Conservation (phyloP, 1,284 basidiomycete genomes). For the Melampsora occidentalis region DNA sequence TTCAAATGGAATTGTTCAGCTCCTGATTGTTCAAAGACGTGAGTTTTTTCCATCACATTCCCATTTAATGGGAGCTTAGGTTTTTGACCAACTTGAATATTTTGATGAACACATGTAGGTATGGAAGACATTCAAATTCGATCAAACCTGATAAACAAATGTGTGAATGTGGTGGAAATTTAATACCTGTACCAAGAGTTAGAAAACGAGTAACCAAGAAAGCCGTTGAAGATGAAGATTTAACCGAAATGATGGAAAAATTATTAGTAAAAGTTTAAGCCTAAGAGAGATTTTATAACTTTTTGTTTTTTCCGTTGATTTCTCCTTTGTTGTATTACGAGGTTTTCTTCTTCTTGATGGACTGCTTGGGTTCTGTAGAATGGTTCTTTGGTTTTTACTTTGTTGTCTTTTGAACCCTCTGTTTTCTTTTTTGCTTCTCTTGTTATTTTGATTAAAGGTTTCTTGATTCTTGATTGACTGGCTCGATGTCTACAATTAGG, state of each 20-base stretch:
- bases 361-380: too few relatives aligned
- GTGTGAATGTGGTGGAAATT: conserved; percentile 54
- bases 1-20: conserved; percentile 70
- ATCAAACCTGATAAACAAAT: conserved; percentile 67
- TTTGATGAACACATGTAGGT: conserved; percentile 56
- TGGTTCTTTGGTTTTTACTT: too few relatives aligned
- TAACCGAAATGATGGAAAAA: background rate
- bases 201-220: background rate
- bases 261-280: background rate
- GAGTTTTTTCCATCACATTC: conserved; percentile 31
- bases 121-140: conserved; percentile 72
- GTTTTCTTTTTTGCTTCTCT: too few relatives aligned
- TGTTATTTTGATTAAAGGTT: too few relatives aligned
- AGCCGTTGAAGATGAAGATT: background rate
- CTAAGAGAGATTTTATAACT: too few relatives aligned
- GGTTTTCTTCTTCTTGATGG: too few relatives aligned
- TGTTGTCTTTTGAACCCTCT: too few relatives aligned
- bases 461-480: too few relatives aligned
- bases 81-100: conserved; percentile 46
- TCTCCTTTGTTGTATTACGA: too few relatives aligned
- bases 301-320: too few relatives aligned
- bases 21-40: conserved; percentile 64
- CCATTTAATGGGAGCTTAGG: background rate
- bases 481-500: too few relatives aligned
- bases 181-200: conserved; percentile 30